Base-by-base conservation (phyloP, 2,329 filamentous ascomycete genomes). In the Sporothrix schenckii region DNA sequence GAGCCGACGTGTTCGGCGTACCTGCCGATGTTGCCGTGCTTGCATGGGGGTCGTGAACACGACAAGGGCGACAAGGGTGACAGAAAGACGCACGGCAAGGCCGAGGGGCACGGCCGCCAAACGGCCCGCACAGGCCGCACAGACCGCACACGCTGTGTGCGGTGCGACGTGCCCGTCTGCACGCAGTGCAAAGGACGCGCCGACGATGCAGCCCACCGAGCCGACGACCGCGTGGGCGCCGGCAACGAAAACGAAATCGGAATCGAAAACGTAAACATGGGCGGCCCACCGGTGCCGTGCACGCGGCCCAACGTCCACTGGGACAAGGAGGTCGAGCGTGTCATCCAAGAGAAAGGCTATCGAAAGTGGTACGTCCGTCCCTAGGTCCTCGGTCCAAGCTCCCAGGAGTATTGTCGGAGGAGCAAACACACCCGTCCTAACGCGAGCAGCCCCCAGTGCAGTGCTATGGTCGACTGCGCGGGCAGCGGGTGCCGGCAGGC, bases 151-250 rank as follows among this genome's bases (percentile, higher is more conserved):
- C 7, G 5, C 19, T 66, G 63, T 13, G 27, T 53, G 24, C 16
- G n/a, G 19, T 66, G 63, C 47, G 24, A 66, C 16, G 19, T 34
- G 27, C 63, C 63, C 14, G 39, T 66, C 47, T 66, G 63, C 27
- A 66, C 63, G 63, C 63, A 66, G 47, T 66, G 63, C 63, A 66
- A 66, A 34, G 63, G 63, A 16, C 24, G 47, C 4, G 63, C 63
- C 3, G 63, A 66, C 27, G 63, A 66, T 11, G 44, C 34, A 7
- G 63, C 27, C 44, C 63, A 66, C 19, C 4, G 53, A 11, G 53
- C 13, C 13, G 21, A 24, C 10, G 53, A 56, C 53, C 9, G 13
- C 11, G 41, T 13, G 3, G 41, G 10, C 1, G 41, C 41, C 5
- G 58, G 39, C 34, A 16, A 41, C 56, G 34, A 21, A 4, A 13